phyloP scores from a whole-genome alignment of 305 asterid genomes.

The Plantago rigida region DNA sequence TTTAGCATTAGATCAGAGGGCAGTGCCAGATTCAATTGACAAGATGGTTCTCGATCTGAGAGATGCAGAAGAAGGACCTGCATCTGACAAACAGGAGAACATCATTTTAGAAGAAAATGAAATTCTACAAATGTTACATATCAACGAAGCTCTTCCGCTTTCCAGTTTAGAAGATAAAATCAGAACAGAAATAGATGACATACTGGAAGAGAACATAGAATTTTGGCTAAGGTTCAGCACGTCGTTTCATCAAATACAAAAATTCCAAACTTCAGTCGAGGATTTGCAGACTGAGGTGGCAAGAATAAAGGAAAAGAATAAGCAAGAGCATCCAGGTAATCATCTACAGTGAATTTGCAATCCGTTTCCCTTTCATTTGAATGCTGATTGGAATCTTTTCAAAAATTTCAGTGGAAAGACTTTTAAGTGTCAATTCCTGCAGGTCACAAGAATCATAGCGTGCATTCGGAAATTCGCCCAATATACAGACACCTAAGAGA shows the following conservation, averaged over 20 bases:
- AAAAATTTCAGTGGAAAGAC: not conserved
- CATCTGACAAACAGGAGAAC: conserved; percentile 21
- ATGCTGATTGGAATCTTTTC: too few species aligned
- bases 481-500: conserved; percentile 77
- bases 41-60: conserved; percentile 50
- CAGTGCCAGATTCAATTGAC: conserved; percentile 25
- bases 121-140: not conserved
- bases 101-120: conserved; percentile 20
- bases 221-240: conserved; percentile 77
- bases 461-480: conserved; percentile 66
- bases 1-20: not conserved
- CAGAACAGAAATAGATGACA: conserved; percentile 45
- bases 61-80: conserved; percentile 20
- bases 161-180: conserved; percentile 53
- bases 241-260: conserved; percentile 54
- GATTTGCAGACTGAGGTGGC: conserved; percentile 49
- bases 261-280: conserved; percentile 46
- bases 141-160: conserved; percentile 24
- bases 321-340: conserved; percentile 27
- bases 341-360: not conserved
- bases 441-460: conserved; percentile 33
- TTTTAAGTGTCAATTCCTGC: not conserved
- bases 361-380: too few species aligned
- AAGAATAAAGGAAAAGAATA: conserved; percentile 39
- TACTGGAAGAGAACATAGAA: conserved; percentile 59